Evolutionary conservation across 2,329 filamentous ascomycete genomes (phyloP), one percentile per base, ranked within the genome.

Genomic region (Fusarium paranaense): DNA sequence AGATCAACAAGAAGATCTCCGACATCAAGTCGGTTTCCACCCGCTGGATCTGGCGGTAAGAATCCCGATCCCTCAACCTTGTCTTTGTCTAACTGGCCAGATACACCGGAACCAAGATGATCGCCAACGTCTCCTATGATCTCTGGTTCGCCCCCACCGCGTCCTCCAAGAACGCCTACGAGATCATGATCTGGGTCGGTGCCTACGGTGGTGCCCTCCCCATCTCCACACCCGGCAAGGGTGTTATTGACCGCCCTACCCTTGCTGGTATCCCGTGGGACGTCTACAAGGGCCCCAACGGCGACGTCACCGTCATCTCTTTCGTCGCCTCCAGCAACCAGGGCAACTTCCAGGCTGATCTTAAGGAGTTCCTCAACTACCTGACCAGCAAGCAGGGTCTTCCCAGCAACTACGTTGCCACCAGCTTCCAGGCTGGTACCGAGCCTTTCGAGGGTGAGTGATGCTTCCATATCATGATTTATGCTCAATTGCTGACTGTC

Each of bases 171-270:
- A 77, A 86, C 32, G 82, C 89, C 76, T 91, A 90, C 79, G 90
- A 92, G 81, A 86, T 92, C 80, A 92, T 92, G 90, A 85, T 92
- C 76, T 92, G 90, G 90, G 83, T 91, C 54, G 87, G 84, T 2
- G 85, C 86, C 4, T 83, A 89, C 56, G 90, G 90, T 33, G 89
- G 88, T 63, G 89, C 89, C 2, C 87, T 88, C 1, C 90, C 90
- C 40, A 91, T 91, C 27, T 76, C 73, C 0, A 62, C 67, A 2
- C 59, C 64, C 25, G 69, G 69, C 3, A 61, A 56, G 8, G 70
- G 61, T 5, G 67, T 75, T 1, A 33, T 78, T 45, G 71, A 68
- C 3, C 90, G 86, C 0, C 82, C 87, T 8, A 89, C 83, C 16
- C 83, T 93, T 65, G 88, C 81, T 33, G 90, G 88, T 45, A 80